phyloP scores from a whole-genome alignment of 2,329 filamentous ascomycete genomes.

The Penicillium fuscoglaucum region DNA sequence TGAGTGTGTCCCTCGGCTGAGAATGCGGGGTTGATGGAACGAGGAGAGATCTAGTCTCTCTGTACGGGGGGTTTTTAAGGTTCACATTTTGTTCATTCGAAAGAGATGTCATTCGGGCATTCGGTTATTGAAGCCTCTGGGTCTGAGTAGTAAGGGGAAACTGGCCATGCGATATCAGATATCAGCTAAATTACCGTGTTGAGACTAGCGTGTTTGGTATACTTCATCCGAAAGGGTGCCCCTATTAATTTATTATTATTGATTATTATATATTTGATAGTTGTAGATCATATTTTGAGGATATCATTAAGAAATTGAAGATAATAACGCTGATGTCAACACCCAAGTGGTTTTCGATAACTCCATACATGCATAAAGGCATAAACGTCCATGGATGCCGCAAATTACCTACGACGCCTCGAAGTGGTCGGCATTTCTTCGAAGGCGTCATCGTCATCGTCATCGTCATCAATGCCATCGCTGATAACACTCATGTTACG shows the following conservation, averaged over 20 bases:
- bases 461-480: slow-evolving; percentile 43
- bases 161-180: background rate
- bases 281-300: background rate
- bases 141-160: background rate
- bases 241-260: background rate
- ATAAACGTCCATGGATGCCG: background rate
- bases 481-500: slow-evolving; percentile 39
- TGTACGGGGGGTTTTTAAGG: background rate
- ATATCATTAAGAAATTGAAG: background rate
- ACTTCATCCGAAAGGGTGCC: background rate
- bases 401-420: slow-evolving; percentile 28
- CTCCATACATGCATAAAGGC: slow-evolving; percentile 9
- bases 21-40: slow-evolving; percentile 1
- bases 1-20: slow-evolving; percentile 8
- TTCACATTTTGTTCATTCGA: background rate
- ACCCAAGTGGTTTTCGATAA: background rate
- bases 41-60: background rate
- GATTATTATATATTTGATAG: background rate
- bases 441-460: slow-evolving; percentile 49
- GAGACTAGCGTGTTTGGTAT: background rate
- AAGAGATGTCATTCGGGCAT: background rate
- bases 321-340: background rate
- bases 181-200: background rate
- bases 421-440: slow-evolving; percentile 38
- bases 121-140: background rate